Base-by-base conservation (phyloP, 257 asterid species). In the Primulina huaijiensis region DNA sequence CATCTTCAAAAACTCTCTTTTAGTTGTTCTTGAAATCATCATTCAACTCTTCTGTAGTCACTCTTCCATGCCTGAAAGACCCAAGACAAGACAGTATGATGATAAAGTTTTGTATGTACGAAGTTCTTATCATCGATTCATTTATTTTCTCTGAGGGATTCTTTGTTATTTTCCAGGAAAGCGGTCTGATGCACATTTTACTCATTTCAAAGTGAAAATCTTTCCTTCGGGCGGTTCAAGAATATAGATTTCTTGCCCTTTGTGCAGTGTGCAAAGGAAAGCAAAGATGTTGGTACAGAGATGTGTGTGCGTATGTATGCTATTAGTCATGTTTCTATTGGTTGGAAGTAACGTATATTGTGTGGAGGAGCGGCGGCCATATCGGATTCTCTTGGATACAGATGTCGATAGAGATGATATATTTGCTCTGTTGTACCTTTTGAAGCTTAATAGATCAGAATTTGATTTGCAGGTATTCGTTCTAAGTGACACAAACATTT, bases 371-470 rank as follows among this genome's bases (percentile, higher is more conserved):
- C 77, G 81, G 50, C 74, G 5, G 63, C 87, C 95, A 7, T 84
- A 81, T 20, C 76, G 95, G 77, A 90, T 92, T 78, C 78, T 92
- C 1, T 65, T 90, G 86, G 98, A 88, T 61, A 85, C 97, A 17
- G 97, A 92, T 62, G 77, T 86, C 9, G 98, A 86, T 63, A 82
- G 92, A 7, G 98, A 88, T 82, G 98, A 92, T 83, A 68, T 88
- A 19, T 88, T 92, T 75, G 97, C 95, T 63, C 85, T 92, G 21
- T 66, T 90, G 33, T 92, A 90, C 74, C 72, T 90, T 67, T 77
- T 92, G 89, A 92, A 88, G 89, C 93, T 90, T 25, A 86, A 84
- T 56, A 74, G 46, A 64, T 82, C 98, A 16, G 75, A 80, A 31
- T 78, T 92, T 63, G 85, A 92, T 71, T 80, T 92, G 78, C 91